phyloP scores from a whole-genome alignment of 1,284 basidiomycete species.

The Trichosporon sp. region DNA sequence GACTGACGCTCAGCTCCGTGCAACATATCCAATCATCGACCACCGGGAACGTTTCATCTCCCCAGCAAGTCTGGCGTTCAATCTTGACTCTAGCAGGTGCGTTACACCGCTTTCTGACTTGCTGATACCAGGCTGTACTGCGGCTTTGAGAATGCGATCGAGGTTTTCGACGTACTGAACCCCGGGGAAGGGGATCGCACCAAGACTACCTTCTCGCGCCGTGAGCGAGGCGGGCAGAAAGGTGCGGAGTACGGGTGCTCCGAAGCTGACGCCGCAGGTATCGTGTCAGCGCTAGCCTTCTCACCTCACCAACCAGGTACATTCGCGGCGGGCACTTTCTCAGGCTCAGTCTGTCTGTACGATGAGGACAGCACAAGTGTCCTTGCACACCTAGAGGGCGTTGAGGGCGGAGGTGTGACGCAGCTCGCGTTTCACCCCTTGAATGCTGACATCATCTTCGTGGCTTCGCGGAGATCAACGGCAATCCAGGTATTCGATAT shows the following conservation, averaged over 20 bases:
- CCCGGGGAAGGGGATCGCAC: slow-evolving; percentile 54
- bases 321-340: slow-evolving; percentile 61
- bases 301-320: slow-evolving; percentile 61
- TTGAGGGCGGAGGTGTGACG: slow-evolving; percentile 59
- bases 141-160: slow-evolving; percentile 81
- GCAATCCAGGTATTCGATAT: slow-evolving; percentile 72
- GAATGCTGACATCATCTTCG: slow-evolving; percentile 66
- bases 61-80: slow-evolving; percentile 75
- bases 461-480: slow-evolving; percentile 64
- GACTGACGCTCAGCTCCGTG: slow-evolving; percentile 60
- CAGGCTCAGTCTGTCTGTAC: slow-evolving; percentile 68
- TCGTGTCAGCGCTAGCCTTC: slow-evolving; percentile 76
- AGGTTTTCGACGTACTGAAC: slow-evolving; percentile 67
- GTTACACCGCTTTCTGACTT: slow-evolving; percentile 14
- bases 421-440: slow-evolving; percentile 79
- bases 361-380: slow-evolving; percentile 57
- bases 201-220: slow-evolving; percentile 67
- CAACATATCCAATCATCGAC: slow-evolving; percentile 83
- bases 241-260: slow-evolving; percentile 51
- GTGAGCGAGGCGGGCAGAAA: slow-evolving; percentile 76
- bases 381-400: slow-evolving; percentile 60
- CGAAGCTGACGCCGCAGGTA: slow-evolving; percentile 53
- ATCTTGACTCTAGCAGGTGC: slow-evolving; percentile 61
- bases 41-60: slow-evolving; percentile 81
- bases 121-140: slow-evolving; percentile 65